These are phyloP conservation scores for Hansenula lynferdii DNA, from an alignment of 1,139 yeast genomes.

Conservation along the genomic window DNA sequence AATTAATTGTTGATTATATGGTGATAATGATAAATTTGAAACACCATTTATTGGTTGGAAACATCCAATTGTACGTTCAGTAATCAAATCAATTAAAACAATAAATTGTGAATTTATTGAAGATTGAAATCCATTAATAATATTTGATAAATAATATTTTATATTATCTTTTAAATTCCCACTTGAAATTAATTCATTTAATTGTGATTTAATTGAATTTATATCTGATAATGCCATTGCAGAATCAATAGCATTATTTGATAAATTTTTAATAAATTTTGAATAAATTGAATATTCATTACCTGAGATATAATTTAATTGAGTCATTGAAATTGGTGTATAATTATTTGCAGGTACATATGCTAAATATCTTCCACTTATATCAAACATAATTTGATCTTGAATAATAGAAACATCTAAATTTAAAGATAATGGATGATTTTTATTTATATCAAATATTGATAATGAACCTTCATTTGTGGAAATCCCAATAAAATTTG, in stretches of 20 bases:
- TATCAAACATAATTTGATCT: constrained; percentile 41
- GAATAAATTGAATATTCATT: constrained; percentile 10
- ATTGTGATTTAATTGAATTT: constrained; percentile 31
- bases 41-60: constrained; percentile 62
- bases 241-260: constrained; percentile 52
- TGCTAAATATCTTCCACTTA: constrained; percentile 47
- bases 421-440: constrained; percentile 14
- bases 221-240: constrained; percentile 44
- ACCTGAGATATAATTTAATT: no score
- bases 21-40: constrained; percentile 56
- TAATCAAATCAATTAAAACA: constrained; percentile 43
- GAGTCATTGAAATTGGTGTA: no score
- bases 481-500: constrained; percentile 19
- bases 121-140: constrained; percentile 19
- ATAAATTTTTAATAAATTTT: constrained; percentile 38
- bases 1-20: constrained; percentile 55
- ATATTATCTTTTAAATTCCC: constrained; percentile 12
- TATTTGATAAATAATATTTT: constrained; percentile 12
- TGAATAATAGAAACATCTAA: constrained; percentile 23
- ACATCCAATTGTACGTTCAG: constrained; percentile 40
- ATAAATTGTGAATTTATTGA: constrained; percentile 27
- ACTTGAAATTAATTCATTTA: constrained; percentile 8
- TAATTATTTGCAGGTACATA: constrained; percentile 35
- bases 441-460: constrained; percentile 15
- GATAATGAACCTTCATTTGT: constrained; percentile 24